These are phyloP conservation scores for Pontederia paniculata DNA, from an alignment of 176 grass and related monocot species.

Conservation along the genomic window DNA sequence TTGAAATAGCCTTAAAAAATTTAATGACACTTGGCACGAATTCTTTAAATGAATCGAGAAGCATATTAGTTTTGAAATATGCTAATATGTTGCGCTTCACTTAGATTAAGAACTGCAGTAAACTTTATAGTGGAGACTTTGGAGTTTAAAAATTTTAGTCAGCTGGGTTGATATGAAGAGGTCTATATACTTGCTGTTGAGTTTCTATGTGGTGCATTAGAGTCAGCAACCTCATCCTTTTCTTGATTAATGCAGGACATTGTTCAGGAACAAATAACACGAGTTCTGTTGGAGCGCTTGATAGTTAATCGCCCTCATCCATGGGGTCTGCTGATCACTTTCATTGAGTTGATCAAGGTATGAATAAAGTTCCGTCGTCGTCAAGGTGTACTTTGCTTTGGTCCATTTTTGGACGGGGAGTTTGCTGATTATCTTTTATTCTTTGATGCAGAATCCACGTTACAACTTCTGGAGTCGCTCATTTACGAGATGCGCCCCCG, in stretches of 20 bases:
- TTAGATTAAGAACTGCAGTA: too few species aligned
- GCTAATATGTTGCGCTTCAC: too few species aligned
- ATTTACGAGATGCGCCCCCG: conserved; percentile 62
- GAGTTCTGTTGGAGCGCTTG: conserved; percentile 77
- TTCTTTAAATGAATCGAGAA: too few species aligned
- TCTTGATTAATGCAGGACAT: conserved; percentile 42
- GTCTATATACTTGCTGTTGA: too few species aligned
- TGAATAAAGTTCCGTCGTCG: not conserved
- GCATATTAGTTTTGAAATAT: too few species aligned
- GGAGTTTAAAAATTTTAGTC: too few species aligned
- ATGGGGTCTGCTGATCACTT: conserved; percentile 86
- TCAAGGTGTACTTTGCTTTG: too few species aligned
- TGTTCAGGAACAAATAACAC: conserved; percentile 95
- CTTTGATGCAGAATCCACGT: conserved; percentile 55
- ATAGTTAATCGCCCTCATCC: conserved; percentile 96
- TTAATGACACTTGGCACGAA: too few species aligned
- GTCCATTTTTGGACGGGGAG: not conserved
- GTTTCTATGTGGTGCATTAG: not conserved
- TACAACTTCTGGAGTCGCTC: conserved; percentile 85
- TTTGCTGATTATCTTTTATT: not conserved
- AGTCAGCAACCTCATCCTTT: not conserved
- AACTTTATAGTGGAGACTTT: too few species aligned
- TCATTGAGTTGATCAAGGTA: conserved; percentile 97
- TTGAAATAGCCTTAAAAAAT: too few species aligned
- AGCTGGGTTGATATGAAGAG: too few species aligned